Percentiles rank a stretch among this genome's conserved stretches.
phyloP scores from a whole-genome alignment of 129 eudicot genomes.

The Mikania micrantha region DNA sequence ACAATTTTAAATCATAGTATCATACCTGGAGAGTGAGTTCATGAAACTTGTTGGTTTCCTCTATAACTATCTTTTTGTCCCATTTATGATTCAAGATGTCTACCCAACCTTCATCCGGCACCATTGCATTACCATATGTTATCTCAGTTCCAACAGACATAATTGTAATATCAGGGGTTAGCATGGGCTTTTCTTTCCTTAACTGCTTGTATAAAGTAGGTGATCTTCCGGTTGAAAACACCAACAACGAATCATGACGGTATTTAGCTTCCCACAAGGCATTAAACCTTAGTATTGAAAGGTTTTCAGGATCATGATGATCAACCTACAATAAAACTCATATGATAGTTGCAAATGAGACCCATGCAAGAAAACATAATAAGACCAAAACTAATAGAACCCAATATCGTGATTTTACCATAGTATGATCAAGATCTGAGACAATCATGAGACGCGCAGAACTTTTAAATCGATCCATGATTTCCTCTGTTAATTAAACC shows the following conservation, averaged over 20 bases:
- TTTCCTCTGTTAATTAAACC: slow-evolving; percentile 21
- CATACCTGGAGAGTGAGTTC: slow-evolving; percentile 88
- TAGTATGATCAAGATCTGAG: slow-evolving; percentile 96
- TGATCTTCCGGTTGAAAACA: slow-evolving; percentile 95
- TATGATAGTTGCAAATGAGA: slow-evolving; percentile 13
- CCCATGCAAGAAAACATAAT: not conserved
- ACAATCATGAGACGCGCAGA: slow-evolving; percentile 88
- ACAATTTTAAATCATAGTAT: not conserved
- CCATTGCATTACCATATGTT: slow-evolving; percentile 87
- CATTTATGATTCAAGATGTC: slow-evolving; percentile 67
- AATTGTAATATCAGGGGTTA: slow-evolving; percentile 90
- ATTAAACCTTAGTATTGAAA: slow-evolving; percentile 77
- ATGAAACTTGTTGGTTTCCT: slow-evolving; percentile 75
- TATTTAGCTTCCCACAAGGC: slow-evolving; percentile 86
- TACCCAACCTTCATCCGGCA: slow-evolving; percentile 92
- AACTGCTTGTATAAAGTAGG: slow-evolving; percentile 77
- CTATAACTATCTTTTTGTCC: slow-evolving; percentile 66
- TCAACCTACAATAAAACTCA: slow-evolving; percentile 73
- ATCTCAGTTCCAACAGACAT: slow-evolving; percentile 99
- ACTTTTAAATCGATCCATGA: slow-evolving; percentile 56
- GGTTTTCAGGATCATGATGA: slow-evolving; percentile 79
- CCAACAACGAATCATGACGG: slow-evolving; percentile 72
- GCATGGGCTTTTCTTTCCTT: slow-evolving; percentile 95
- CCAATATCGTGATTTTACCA: slow-evolving; percentile 39
- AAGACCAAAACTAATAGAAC: not conserved